Percentiles rank a stretch among this genome's conserved stretches.
These are phyloP conservation scores for Melampsora larici-populina DNA, from an alignment of 1,284 basidiomycete species.

Conservation along the genomic window DNA sequence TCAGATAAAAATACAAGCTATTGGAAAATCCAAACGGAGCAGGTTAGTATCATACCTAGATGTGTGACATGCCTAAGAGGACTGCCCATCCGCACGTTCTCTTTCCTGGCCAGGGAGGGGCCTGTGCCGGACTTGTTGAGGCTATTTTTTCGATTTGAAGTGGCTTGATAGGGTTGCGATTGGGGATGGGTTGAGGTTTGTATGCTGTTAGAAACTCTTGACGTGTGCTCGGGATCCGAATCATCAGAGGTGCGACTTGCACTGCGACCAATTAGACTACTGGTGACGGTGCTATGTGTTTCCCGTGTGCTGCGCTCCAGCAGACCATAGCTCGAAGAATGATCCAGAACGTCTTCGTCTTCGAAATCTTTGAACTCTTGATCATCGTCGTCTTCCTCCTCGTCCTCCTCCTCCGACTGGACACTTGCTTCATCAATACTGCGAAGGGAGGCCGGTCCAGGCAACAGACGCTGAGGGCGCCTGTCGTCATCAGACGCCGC, in stretches of 20 bases:
- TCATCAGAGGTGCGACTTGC: not conserved
- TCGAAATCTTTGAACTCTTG: not conserved
- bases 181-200: not conserved
- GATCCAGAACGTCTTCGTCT: not conserved
- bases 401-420: slow-evolving; percentile 1
- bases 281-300: not conserved
- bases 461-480: not conserved
- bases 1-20: not conserved
- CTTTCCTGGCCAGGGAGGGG: slow-evolving; percentile 28
- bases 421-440: not conserved
- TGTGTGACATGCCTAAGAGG: slow-evolving; percentile 43
- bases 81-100: slow-evolving; percentile 39
- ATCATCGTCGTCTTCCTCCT: not conserved
- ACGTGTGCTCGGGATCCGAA: not conserved
- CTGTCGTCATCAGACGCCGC: not conserved
- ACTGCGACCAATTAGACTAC: not conserved
- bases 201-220: not conserved
- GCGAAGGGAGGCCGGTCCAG: not conserved
- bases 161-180: not conserved
- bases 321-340: not conserved
- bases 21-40: not conserved
- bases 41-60: slow-evolving; percentile 6
- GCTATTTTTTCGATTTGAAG: slow-evolving; percentile 30
- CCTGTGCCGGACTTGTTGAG: slow-evolving; percentile 19
- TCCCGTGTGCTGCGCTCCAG: not conserved